A percentile compares a stretch with the other conserved stretches of the same genome.
phyloP scores from a whole-genome alignment of 2,329 filamentous ascomycete genomes.

The Aspergillus vadensis region DNA sequence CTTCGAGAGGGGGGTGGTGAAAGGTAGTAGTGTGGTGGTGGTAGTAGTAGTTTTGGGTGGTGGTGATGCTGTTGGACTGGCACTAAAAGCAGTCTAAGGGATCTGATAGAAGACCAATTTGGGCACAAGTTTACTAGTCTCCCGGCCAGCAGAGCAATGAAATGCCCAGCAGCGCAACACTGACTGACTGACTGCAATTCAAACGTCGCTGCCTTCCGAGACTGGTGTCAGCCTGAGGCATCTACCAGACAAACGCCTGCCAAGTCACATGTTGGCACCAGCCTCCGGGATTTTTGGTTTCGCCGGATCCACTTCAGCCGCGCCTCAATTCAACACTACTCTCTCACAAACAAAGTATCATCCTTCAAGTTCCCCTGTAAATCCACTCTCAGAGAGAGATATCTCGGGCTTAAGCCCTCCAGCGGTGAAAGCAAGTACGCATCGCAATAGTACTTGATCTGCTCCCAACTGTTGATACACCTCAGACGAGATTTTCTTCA shows the following conservation, averaged over 20 bases:
- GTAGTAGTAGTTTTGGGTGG: conserved; percentile 1
- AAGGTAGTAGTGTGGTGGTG: not conserved
- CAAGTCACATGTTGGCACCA: conserved; percentile 18
- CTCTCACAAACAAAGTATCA: too few relatives aligned
- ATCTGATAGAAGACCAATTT: conserved; percentile 1
- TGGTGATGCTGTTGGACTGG: not conserved
- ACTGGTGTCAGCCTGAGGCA: conserved; percentile 15
- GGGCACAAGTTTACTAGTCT: not conserved
- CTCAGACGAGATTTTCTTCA: not conserved
- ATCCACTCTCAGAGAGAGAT: not conserved
- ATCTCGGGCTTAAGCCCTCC: not conserved
- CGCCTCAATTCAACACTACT: not conserved
- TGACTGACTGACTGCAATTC: too few relatives aligned
- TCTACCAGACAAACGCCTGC: not conserved
- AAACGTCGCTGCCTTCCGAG: not conserved
- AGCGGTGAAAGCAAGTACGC: too few relatives aligned
- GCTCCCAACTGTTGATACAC: not conserved
- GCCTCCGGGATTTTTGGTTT: conserved; percentile 15
- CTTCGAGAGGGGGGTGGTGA: not conserved
- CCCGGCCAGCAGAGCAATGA: not conserved
- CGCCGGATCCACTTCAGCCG: not conserved
- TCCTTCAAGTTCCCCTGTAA: too few relatives aligned
- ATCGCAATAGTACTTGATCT: too few relatives aligned
- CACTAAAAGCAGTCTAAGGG: not conserved
- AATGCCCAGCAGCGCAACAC: too few relatives aligned